Evolutionary conservation across 2,329 filamentous ascomycete species (phyloP), one percentile per base, ranked within the genome.

Genomic region (Pseudocercospora crystallina): DNA sequence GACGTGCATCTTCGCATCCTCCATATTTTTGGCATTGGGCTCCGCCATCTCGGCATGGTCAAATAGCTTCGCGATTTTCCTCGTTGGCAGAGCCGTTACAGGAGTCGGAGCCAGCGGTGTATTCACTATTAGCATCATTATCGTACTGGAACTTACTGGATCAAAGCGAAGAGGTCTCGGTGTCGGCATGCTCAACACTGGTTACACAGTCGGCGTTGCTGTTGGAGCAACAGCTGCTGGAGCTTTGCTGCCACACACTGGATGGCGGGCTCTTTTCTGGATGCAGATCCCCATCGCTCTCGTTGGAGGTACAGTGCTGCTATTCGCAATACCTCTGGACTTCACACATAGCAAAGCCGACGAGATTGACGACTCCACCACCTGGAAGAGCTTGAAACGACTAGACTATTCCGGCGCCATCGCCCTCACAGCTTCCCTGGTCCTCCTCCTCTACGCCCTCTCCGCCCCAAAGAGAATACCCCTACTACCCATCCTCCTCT

Each of bases 181-280:
- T 49, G 81, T 95, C 54, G 89, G 88, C 1, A 69, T 89, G 35
- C 76, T 89, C 14, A 94, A 92, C 61, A 79, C 84, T 0, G 83
- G 83, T 0, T 86, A 87, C 65, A 91, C 87, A 0, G 73, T 81
- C 10, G 88, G 87, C 2, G 77, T 91, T 4, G 83, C 86, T 0
- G 76, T 87, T 1, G 87, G 87, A 1, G 87, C 85, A 0, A 82
- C 89, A 5, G 75, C 88, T 20, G 86, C 83, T 12, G 87, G 87
- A 4, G 81, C 82, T 0, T 62, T 90, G 20, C 74, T 86, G 41
- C 79, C 80, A 0, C 65, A 66, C 2, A 76, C 84, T 14, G 88
- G 89, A 62, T 94, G 89, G 87, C 79, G 88, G 59, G 76, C 82
- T 4, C 71, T 95, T 1, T 94, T 94, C 66, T 85, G 83, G 73